Percentiles rank a stretch among this genome's conserved stretches.
Evolutionary conservation across 1,284 basidiomycete genomes (phyloP).

Genomic region (Malassezia vespertilionis): DNA sequence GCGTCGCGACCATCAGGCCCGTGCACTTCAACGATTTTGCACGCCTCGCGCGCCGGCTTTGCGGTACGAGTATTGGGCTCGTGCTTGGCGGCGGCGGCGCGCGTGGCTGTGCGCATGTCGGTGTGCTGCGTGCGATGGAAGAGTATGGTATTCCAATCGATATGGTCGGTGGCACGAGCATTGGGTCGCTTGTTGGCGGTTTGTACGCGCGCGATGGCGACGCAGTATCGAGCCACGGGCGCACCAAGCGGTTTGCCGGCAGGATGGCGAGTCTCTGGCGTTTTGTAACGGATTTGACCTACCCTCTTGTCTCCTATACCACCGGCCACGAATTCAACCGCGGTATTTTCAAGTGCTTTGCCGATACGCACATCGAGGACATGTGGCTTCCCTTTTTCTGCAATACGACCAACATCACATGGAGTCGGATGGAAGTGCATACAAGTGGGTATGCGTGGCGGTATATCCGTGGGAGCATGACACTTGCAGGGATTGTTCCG

Average conservation of each 20-base stretch:
- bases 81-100: conserved; percentile 94
- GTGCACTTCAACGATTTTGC: conserved; percentile 85
- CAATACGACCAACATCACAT: conserved; percentile 97
- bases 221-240: conserved; percentile 69
- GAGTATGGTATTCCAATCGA: conserved; percentile 89
- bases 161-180: conserved; percentile 68
- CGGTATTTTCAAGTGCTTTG: conserved; percentile 25
- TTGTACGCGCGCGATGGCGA: conserved; percentile 90
- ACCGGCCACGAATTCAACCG: conserved; percentile 57
- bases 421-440: conserved; percentile 92
- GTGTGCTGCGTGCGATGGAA: conserved; percentile 76
- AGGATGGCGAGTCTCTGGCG: conserved; percentile 89
- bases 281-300: conserved; percentile 86
- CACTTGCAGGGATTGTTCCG: conserved; percentile 83
- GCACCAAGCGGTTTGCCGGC: conserved; percentile 82
- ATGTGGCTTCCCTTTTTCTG: conserved; percentile 99
- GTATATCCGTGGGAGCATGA: conserved; percentile 84
- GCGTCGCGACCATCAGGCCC: conserved; percentile 52
- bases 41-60: conserved; percentile 75
- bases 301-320: conserved; percentile 92
- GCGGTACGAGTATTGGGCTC: conserved; percentile 83
- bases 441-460: conserved; percentile 67
- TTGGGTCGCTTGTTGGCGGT: conserved; percentile 82
- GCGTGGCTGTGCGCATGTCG: conserved; percentile 83
- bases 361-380: conserved; percentile 63